Evolutionary conservation across 1,284 basidiomycete species (phyloP), one percentile per base, ranked within the genome.

Genomic region (Pseudozyma sp.): DNA sequence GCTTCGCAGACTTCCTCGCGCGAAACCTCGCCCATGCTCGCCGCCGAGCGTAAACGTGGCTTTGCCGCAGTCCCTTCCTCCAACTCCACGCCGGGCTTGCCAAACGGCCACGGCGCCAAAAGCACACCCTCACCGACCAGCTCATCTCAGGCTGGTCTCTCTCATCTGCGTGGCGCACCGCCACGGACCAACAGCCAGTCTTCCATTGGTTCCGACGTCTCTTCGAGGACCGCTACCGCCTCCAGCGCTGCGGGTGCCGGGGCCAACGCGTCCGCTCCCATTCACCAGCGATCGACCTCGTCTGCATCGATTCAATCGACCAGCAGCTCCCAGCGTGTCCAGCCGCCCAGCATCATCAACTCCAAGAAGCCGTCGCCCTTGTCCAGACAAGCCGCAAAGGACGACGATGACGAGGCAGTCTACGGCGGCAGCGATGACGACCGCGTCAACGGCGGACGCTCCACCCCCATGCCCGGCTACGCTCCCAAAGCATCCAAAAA

Each of bases 341-440:
- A 63, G 34, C 53, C 65, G 10, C 19, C 54, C 1, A 67, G 64
- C 54, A 11, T 42, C n/a, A 60, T 55, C 19, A 53, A 62, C 19
- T 55, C 64, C 56, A 81, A 79, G 62, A 76, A 74, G 50, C 79
- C 80, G 19, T 81, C 80, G 30, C 80, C 80, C 2, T 51, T 81
- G 13, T 81, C 80, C 13, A 62, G 72, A 48, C 75, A 69, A 40
- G 55, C 64, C 3, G 55, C 59, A 54, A 63, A 65, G 60, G 77
- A 77, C 14, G 79, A 81, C 53, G 78, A 79, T 24, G 63, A 71
- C 9, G 72, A 62, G 31, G 79, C 78, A 3, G 61, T 66, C 13
- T 77, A 79, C 55, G 78, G 74, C 31, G 75, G 77, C 30, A 79
- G 78, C 67, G 79, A 81, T 44, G 75, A 79, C 50, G 78, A 78